These are phyloP conservation scores for Fistulinella cinereoalba DNA, from an alignment of 1,284 basidiomycete species.

Conservation along the genomic window DNA sequence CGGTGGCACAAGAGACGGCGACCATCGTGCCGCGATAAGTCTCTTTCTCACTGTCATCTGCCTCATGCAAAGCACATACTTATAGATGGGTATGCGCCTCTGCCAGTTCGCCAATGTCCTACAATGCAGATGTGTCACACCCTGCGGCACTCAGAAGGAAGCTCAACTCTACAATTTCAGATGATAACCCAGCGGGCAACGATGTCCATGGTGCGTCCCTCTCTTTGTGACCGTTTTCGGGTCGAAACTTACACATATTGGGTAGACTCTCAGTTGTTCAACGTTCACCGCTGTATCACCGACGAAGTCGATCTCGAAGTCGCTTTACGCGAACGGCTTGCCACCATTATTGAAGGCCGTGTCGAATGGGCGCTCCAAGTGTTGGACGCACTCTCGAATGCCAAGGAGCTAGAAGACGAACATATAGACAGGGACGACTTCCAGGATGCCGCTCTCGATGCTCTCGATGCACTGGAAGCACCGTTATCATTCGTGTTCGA, in stretches of 20 bases:
- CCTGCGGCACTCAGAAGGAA: conserved; percentile 11
- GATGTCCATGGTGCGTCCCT: conserved; percentile 21
- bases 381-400: conserved; percentile 45
- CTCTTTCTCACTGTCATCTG: no score
- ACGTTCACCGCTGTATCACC: conserved; percentile 21
- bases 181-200: conserved; percentile 11
- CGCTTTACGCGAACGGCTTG: conserved; percentile 52
- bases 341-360: conserved; percentile 55
- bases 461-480: conserved; percentile 52
- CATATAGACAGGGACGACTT: conserved; percentile 32
- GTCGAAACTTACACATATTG: neutral
- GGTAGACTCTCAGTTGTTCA: conserved; percentile 17
- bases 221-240: neutral
- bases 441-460: conserved; percentile 54
- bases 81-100: no score
- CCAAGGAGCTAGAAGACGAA: conserved; percentile 16
- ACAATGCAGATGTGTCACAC: conserved; percentile 15
- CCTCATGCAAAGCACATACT: no score
- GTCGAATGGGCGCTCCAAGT: conserved; percentile 64
- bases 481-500: conserved; percentile 51
- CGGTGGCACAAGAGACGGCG: no score
- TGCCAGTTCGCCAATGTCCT: conserved; percentile 12
- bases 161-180: conserved; percentile 4
- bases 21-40: no score
- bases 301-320: conserved; percentile 68